These are phyloP conservation scores for Pseudogymnoascus sp. DNA, from an alignment of 2,329 filamentous ascomycete genomes.

Conservation along the genomic window DNA sequence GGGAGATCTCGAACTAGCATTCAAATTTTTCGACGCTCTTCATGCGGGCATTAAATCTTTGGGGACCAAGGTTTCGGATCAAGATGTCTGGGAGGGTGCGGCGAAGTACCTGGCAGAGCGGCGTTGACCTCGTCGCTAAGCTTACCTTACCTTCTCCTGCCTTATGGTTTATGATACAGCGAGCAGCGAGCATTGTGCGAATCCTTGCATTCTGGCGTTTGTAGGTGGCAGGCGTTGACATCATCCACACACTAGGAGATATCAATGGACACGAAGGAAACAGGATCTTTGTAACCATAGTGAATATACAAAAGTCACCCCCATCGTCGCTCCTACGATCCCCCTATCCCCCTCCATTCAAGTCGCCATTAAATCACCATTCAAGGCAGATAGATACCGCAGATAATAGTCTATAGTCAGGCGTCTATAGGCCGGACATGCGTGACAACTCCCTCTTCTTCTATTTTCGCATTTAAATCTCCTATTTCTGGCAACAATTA, in stretches of 20 bases:
- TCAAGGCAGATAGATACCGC: neutral
- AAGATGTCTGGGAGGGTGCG: constrained; percentile 47
- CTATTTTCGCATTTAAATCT: neutral
- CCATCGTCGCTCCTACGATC: neutral
- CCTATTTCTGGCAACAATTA: neutral
- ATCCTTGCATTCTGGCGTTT: constrained; percentile 8
- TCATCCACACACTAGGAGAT: neutral
- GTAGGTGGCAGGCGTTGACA: constrained; percentile 7
- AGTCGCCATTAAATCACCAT: neutral
- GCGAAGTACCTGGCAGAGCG: constrained; percentile 39
- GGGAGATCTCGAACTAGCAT: constrained; percentile 51
- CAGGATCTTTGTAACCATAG: neutral
- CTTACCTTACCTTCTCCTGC: neutral
- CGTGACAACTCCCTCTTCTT: neutral
- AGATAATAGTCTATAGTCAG: neutral
- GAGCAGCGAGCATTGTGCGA: constrained; percentile 6
- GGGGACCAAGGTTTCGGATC: constrained; percentile 38
- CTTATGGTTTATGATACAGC: constrained; percentile 9
- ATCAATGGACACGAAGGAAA: constrained; percentile 2
- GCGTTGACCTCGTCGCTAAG: constrained; percentile 16
- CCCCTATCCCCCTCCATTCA: neutral
- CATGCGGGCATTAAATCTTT: constrained; percentile 48
- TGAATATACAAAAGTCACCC: constrained; percentile 6
- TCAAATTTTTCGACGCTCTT: constrained; percentile 50
- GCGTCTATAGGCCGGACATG: neutral